Base-by-base conservation (phyloP, 2,329 filamentous ascomycete species). In the Diaporthe eres region DNA sequence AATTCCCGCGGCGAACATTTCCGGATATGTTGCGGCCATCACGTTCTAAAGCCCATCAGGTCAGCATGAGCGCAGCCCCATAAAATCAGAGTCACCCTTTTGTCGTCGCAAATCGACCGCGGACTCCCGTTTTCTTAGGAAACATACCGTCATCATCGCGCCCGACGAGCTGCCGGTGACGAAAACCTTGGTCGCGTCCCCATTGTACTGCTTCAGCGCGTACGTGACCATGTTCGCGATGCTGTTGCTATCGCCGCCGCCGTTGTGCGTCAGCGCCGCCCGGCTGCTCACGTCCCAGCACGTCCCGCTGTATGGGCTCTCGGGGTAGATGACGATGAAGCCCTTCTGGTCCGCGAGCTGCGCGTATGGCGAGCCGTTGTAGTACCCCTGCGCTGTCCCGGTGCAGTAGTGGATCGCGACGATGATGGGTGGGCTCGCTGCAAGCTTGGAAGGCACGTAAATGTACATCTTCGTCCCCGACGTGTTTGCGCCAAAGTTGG, bases 281-380 rank as follows among this genome's bases (percentile, higher is more conserved):
- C 85, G 85, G 10, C 87, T 90, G 9, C 88, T 87, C 4, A 92
- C 91, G 78, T 92, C 91, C 87, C 90, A 92, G 83, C 91, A 92
- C 60, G 81, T 86, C 51, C 84, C 85, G n/a, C 80, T 80, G 74
- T 82, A 85, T 60, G 79, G 84, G 10, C 83, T 86, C 78, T 84
- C 84, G 4, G 87, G 87, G 76, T 86, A 88, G 77, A 88, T 86
- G 31, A 86, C 81, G 72, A 93, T 90, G 82, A 89, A 92, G 49
- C 89, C 90, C 71, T 89, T 85, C 42, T 83, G 82, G 76, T 91
- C 89, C 17, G 91, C 88, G 17, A 89, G 84, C 2, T 83, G 84
- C 42, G 88, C 87, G 81, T 91, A 92, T 2, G 88, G 86, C 1
- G 86, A 87, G 75, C 86, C 85, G 28, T 80, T 83, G 79, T 88